Percentiles rank a stretch among this genome's conserved stretches.
phyloP scores from a whole-genome alignment of 306 rosid species.

The Dryas drummondii region DNA sequence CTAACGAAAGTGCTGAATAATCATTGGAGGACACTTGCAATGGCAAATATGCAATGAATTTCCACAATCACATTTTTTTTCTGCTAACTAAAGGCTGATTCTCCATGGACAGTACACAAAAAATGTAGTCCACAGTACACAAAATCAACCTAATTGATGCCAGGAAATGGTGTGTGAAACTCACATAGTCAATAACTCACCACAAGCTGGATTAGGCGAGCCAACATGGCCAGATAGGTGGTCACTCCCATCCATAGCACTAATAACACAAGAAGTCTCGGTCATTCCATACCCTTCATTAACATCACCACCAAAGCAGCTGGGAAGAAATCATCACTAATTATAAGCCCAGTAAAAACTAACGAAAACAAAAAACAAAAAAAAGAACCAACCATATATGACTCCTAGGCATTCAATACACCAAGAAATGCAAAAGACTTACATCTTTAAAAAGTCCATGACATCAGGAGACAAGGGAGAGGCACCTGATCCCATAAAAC shows the following conservation, averaged over 20 bases:
- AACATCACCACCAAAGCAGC: conserved; percentile 86
- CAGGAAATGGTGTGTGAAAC: not conserved
- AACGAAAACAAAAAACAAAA: not conserved
- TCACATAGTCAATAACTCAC: conserved; percentile 50
- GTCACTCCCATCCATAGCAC: conserved; percentile 66
- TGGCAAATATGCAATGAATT: not conserved
- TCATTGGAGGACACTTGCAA: not conserved
- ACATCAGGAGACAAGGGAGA: conserved; percentile 97
- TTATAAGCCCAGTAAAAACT: conserved; percentile 19
- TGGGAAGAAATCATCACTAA: conserved; percentile 36
- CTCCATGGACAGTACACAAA: not conserved
- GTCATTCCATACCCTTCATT: conserved; percentile 99
- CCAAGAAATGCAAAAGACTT: conserved; percentile 35
- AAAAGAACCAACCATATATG: conserved; percentile 9
- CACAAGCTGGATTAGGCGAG: conserved; percentile 87
- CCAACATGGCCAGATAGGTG: conserved; percentile 83
- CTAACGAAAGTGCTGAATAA: not conserved
- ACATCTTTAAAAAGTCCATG: conserved; percentile 93
- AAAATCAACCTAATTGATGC: not conserved
- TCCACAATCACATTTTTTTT: not conserved
- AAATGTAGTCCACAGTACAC: not conserved
- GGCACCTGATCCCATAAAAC: conserved; percentile 87
- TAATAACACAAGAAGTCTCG: conserved; percentile 82
- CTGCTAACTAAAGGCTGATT: not conserved
- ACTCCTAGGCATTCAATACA: conserved; percentile 19